Evolutionary conservation across 1,284 basidiomycete species (phyloP).

Genomic region (Austropuccinia psidii): DNA sequence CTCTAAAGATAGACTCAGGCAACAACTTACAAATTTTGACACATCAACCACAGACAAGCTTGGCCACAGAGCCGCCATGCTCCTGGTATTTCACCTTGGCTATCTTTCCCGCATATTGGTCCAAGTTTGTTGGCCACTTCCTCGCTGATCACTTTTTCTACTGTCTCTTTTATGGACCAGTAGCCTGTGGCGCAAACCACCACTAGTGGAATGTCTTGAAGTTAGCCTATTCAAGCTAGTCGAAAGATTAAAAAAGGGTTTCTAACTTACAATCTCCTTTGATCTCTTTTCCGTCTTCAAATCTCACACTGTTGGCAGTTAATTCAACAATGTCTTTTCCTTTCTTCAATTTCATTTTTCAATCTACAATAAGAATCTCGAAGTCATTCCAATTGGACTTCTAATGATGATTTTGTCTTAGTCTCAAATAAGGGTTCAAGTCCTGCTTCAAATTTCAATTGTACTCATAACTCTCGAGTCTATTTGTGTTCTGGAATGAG

Average conservation of each 20-base stretch:
- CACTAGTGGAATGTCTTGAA: too few species aligned
- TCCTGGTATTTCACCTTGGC: slow-evolving; percentile 56
- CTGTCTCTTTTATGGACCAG: slow-evolving; percentile 42
- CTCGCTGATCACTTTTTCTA: slow-evolving; percentile 52
- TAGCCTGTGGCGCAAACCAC: slow-evolving; percentile 41
- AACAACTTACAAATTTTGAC: slow-evolving; percentile 27
- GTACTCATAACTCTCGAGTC: not conserved
- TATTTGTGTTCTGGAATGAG: not conserved
- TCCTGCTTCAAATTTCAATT: not conserved
- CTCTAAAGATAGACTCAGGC: not conserved
- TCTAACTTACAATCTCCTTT: slow-evolving; percentile 50
- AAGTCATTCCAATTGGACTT: slow-evolving; percentile 15
- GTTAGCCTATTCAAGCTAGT: too few species aligned
- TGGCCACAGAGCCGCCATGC: slow-evolving; percentile 32
- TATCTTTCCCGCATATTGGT: slow-evolving; percentile 56
- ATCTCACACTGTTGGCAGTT: slow-evolving; percentile 32
- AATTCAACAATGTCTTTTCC: slow-evolving; percentile 36
- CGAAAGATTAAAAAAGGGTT: too few species aligned
- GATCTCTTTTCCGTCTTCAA: slow-evolving; percentile 37
- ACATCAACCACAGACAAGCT: slow-evolving; percentile 14
- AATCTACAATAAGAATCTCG: slow-evolving; percentile 59
- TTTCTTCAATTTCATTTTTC: slow-evolving; percentile 60
- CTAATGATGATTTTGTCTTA: not conserved
- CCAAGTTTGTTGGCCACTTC: slow-evolving; percentile 52
- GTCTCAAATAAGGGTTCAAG: too few species aligned